A percentile compares a stretch with the other conserved stretches of the same genome.
Conservation (phyloP, 2,329 filamentous ascomycete species). For the Coleophoma eucalyptorum region DNA sequence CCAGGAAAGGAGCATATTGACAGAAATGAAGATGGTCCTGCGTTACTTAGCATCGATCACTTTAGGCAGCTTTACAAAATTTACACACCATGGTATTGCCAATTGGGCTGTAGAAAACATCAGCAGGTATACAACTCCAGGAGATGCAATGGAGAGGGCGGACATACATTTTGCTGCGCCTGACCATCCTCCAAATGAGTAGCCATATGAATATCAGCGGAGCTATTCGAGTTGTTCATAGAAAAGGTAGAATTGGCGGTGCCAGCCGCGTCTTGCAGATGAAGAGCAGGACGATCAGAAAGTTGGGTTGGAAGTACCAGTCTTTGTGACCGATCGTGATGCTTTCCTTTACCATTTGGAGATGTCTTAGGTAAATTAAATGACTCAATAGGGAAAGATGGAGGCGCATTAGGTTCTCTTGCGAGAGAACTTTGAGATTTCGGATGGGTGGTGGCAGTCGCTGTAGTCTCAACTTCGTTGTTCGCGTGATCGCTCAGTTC, state of each 20-base stretch:
- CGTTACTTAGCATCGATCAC: background rate
- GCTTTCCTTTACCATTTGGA: background rate
- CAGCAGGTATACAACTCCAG: background rate
- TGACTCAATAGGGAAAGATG: background rate
- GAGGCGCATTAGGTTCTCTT: background rate
- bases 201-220: background rate
- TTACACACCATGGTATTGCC: slow-evolving; percentile 2
- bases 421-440: background rate
- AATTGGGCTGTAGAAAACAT: background rate
- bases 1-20: slow-evolving; percentile 2
- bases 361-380: background rate
- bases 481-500: background rate
- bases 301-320: background rate
- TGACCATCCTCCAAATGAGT: background rate
- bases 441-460: background rate
- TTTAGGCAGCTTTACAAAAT: background rate
- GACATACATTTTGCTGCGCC: background rate
- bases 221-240: background rate
- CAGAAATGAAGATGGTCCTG: slow-evolving; percentile 2
- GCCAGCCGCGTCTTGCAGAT: background rate
- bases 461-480: background rate
- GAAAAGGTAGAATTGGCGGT: background rate
- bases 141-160: background rate
- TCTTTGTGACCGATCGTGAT: background rate
- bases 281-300: background rate